Evolutionary conservation across 1,284 basidiomycete genomes (phyloP).

Genomic region (Leccinum pseudoinsigne): DNA sequence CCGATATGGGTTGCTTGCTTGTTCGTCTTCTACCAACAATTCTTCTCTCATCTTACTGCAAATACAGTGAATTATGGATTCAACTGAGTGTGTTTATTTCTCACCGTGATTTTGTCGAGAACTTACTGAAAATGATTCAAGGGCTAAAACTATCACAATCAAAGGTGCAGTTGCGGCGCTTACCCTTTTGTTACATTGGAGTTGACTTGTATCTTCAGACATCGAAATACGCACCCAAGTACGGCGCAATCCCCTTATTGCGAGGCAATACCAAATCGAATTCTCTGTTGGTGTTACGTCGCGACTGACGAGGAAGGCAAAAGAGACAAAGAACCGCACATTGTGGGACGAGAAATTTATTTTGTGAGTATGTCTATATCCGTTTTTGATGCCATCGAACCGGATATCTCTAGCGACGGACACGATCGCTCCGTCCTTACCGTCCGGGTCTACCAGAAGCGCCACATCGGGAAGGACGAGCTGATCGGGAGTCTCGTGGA

Average conservation of each 20-base stretch:
- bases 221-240: not conserved
- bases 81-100: not conserved
- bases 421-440: no score
- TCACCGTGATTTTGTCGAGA: not conserved
- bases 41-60: not conserved
- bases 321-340: not conserved
- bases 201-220: not conserved
- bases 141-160: not conserved
- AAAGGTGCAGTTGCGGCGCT: not conserved
- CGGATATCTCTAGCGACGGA: no score
- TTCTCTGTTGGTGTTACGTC: not conserved
- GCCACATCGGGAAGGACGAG: no score
- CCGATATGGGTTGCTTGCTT: not conserved
- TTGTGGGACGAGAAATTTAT: no score
- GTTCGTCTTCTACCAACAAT: not conserved
- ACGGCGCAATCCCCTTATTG: not conserved
- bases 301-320: not conserved
- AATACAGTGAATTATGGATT: not conserved
- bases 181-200: not conserved
- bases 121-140: not conserved
- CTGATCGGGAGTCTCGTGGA: no score
- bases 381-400: no score
- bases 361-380: no score
- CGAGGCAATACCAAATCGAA: not conserved
- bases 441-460: no score